Evolutionary conservation across 192 early-diverging fungal species (phyloP).

Genomic region (Coemansia interrupta): DNA sequence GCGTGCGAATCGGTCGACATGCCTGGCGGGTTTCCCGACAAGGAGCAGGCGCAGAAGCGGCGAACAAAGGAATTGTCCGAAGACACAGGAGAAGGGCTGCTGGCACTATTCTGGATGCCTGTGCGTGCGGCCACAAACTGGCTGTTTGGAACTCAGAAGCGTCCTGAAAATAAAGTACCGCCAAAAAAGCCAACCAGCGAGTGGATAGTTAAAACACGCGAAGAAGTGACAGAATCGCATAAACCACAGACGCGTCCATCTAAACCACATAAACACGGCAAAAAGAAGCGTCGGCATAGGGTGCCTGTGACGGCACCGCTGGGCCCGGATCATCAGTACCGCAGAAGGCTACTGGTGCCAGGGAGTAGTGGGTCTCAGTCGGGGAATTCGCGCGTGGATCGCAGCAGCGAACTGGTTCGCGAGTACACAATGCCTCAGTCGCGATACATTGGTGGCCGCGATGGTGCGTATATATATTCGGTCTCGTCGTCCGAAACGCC

Average conservation of each 20-base stretch:
- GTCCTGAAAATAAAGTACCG: not conserved
- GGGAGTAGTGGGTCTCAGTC: not conserved
- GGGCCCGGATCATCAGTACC: not conserved
- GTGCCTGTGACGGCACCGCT: not conserved
- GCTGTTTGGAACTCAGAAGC: slow-evolving; percentile 14
- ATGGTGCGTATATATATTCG: not conserved
- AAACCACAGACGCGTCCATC: not conserved
- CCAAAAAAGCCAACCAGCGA: no score
- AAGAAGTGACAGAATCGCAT: no score
- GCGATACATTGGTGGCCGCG: not conserved
- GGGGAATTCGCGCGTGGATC: slow-evolving; percentile 3
- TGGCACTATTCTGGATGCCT: slow-evolving; percentile 23
- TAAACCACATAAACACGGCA: not conserved
- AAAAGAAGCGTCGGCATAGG: not conserved
- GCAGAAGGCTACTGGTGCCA: not conserved
- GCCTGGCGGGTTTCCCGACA: slow-evolving; percentile 33
- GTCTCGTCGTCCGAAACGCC: not conserved
- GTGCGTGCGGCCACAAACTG: slow-evolving; percentile 26
- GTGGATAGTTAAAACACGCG: no score
- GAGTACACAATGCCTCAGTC: slow-evolving; percentile 27
- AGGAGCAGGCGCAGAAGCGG: slow-evolving; percentile 9
- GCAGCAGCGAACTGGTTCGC: slow-evolving; percentile 27
- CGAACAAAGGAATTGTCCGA: not conserved
- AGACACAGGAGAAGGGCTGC: slow-evolving; percentile 1
- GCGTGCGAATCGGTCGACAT: slow-evolving; percentile 18